Conservation (phyloP, 805 yeast genomes). For the Limtongia smithiae region DNA sequence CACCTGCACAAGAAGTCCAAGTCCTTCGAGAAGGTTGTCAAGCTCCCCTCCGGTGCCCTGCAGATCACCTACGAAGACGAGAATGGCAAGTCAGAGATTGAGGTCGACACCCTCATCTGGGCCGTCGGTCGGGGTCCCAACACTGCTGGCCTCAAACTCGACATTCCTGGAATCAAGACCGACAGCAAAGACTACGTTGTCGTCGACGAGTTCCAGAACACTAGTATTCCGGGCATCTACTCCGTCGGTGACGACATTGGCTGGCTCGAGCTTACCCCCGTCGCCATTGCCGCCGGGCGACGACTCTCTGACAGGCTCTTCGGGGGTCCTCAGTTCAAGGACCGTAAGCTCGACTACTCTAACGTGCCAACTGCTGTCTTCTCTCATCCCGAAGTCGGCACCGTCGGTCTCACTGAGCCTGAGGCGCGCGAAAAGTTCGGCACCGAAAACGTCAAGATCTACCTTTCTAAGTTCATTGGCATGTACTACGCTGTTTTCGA, state of each 20-base stretch:
- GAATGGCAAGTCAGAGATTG: conserved; percentile 44
- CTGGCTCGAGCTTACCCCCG: conserved; percentile 86
- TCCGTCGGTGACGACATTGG: conserved; percentile 96
- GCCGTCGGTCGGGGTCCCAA: conserved; percentile 87
- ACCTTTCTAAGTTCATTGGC: conserved; percentile 77
- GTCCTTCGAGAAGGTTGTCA: conserved; percentile 47
- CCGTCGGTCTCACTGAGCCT: conserved; percentile 80
- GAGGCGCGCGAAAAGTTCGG: conserved; percentile 80
- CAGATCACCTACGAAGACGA: conserved; percentile 44
- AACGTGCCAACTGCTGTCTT: conserved; percentile 96
- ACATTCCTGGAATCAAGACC: conserved; percentile 65
- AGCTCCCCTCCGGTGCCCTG: conserved; percentile 46
- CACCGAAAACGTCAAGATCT: conserved; percentile 70
- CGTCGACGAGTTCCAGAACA: conserved; percentile 86
- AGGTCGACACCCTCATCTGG: conserved; percentile 85
- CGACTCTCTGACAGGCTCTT: conserved; percentile 86
- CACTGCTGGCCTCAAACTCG: conserved; percentile 64
- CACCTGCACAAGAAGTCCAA: conserved; percentile 65
- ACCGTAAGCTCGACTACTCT: conserved; percentile 76
- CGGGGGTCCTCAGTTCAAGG: conserved; percentile 66
- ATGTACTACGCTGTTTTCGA: conserved; percentile 90
- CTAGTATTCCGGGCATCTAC: conserved; percentile 65
- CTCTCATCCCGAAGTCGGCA: conserved; percentile 96
- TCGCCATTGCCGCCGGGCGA: conserved; percentile 98
- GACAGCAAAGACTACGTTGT: conserved; percentile 58